Percentiles rank a stretch among this genome's conserved stretches.
These are phyloP conservation scores for Triangularia verruculosa DNA, from an alignment of 2,329 filamentous ascomycete species.

Conservation along the genomic window DNA sequence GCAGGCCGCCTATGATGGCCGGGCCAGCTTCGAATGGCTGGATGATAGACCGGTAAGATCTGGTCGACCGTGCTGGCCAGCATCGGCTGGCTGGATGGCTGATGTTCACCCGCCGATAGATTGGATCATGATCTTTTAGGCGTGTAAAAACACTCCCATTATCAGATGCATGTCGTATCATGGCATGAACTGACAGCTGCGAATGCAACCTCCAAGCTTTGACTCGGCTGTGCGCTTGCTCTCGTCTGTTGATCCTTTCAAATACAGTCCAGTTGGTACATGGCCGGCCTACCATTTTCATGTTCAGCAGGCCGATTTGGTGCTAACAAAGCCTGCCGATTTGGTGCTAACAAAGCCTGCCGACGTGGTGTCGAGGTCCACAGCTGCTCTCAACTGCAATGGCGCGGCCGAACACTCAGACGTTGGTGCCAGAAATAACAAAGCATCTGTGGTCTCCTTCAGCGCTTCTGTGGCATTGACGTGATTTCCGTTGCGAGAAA, in stretches of 20 bases:
- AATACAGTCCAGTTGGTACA: neutral
- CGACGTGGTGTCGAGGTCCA: neutral
- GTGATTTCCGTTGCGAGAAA: neutral
- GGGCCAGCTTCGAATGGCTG: neutral
- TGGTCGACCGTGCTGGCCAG: neutral
- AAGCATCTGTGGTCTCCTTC: neutral
- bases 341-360: neutral
- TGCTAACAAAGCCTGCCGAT: neutral
- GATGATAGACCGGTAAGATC: neutral
- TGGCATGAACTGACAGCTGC: slow-evolving; percentile 1
- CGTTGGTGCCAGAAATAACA: neutral
- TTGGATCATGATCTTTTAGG: neutral
- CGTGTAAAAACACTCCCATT: neutral
- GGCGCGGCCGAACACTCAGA: neutral
- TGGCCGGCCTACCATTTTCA: neutral
- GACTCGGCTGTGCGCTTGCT: neutral
- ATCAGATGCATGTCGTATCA: neutral
- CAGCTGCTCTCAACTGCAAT: neutral
- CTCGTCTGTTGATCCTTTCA: neutral
- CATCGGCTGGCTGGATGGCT: neutral
- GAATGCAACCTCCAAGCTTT: slow-evolving; percentile 3
- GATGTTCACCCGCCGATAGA: neutral
- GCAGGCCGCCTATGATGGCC: neutral
- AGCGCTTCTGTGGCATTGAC: neutral
- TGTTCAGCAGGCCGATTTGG: too few species aligned